Conservation (phyloP, 1,139 yeast genomes). For the Magnusiomyces paraingens region DNA sequence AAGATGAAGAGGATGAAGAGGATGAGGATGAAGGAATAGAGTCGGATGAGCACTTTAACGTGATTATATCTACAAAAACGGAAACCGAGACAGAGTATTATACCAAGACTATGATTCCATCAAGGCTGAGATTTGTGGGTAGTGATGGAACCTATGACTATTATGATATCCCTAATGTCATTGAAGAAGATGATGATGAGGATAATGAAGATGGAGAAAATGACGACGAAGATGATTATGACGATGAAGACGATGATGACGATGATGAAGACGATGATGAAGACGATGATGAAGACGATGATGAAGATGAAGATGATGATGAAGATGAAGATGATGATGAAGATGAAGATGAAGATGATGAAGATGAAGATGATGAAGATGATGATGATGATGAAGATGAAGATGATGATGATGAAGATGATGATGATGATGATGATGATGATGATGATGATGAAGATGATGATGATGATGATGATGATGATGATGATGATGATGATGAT, state of each 20-base stretch:
- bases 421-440: background rate
- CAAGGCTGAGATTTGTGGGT: background rate
- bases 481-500: too few relatives aligned
- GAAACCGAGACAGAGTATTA: constrained; percentile 2
- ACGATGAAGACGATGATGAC: too few relatives aligned
- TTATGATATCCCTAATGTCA: background rate
- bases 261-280: too few relatives aligned
- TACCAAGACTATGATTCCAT: background rate
- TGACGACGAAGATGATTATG: background rate
- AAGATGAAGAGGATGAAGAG: background rate
- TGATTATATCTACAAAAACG: background rate
- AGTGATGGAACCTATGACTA: constrained; percentile 1
- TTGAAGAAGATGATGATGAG: background rate
- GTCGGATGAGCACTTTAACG: constrained; percentile 2
- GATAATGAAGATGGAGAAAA: background rate
- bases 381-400: too few relatives aligned
- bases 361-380: too few relatives aligned
- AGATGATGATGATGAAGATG: too few relatives aligned
- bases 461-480: too few relatives aligned
- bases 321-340: background rate
- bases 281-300: too few relatives aligned
- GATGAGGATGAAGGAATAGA: constrained; percentile 6
- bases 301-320: background rate
- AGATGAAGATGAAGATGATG: background rate
- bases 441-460: background rate